phyloP scores from a whole-genome alignment of 768 basidiomycete species.

The Thelephora aurantiotincta region DNA sequence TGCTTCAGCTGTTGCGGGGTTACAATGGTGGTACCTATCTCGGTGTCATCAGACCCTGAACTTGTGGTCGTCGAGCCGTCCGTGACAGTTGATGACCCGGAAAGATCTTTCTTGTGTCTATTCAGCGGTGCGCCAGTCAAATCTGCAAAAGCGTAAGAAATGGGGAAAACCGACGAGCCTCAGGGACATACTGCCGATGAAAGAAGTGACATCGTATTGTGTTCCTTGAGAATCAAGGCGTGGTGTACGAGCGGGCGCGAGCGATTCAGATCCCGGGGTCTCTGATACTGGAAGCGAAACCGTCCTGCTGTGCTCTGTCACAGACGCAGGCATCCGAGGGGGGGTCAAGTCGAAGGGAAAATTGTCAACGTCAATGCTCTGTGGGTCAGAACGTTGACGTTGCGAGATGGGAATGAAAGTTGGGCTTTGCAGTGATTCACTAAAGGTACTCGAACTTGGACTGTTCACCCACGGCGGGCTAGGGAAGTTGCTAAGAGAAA shows the following conservation, averaged over 20 bases:
- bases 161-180: neutral
- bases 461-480: conserved; percentile 31
- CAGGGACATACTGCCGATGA: conserved; percentile 36
- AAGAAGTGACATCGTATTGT: conserved; percentile 62
- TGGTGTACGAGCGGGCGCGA: neutral
- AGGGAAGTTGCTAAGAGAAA: conserved; percentile 62
- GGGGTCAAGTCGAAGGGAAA: conserved; percentile 5
- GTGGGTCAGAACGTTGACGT: neutral
- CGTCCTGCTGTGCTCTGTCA: conserved; percentile 10
- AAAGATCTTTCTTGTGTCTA: conserved; percentile 6
- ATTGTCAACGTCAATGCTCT: neutral
- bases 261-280: neutral
- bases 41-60: neutral
- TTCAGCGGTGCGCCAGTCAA: conserved; percentile 22
- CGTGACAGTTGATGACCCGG: neutral
- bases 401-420: too few species aligned
- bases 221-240: conserved; percentile 32
- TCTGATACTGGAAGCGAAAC: conserved; percentile 7
- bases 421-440: neutral
- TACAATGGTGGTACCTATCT: neutral
- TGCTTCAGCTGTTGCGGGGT: neutral
- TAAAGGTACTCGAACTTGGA: conserved; percentile 6
- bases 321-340: conserved; percentile 14
- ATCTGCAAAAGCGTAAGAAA: neutral
- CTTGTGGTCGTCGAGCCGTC: neutral